Conservation (phyloP, 768 basidiomycete species). For the Agrocybe chaxingu region DNA sequence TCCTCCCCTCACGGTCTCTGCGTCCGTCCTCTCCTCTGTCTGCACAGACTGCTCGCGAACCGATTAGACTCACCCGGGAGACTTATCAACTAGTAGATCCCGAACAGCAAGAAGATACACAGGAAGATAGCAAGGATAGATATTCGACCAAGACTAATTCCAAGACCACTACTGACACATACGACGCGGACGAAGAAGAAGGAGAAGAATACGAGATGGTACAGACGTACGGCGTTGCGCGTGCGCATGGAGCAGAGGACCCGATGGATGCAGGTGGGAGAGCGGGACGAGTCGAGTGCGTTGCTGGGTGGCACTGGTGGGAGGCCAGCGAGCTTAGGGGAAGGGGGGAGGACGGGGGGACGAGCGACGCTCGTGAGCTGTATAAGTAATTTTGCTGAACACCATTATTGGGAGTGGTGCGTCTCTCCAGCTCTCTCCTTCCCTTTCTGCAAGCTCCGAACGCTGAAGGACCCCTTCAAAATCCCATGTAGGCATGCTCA, state of each 20-base stretch:
- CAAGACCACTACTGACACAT: conserved; percentile 15
- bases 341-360: conserved; percentile 46
- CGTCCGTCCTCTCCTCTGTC: too few relatives aligned
- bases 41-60: background rate
- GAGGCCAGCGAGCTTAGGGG: conserved; percentile 14
- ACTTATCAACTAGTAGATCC: too few relatives aligned
- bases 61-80: background rate
- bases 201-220: conserved; percentile 55
- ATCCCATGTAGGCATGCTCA: conserved; percentile 71
- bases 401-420: conserved; percentile 90
- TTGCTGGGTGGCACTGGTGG: conserved; percentile 49
- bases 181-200: conserved; percentile 10
- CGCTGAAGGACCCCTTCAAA: background rate
- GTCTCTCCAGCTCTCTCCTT: conserved; percentile 19
- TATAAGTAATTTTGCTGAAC: conserved; percentile 77
- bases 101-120: too few relatives aligned
- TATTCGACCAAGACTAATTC: background rate
- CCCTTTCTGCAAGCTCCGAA: background rate
- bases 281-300: conserved; percentile 51
- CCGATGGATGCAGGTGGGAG: conserved; percentile 11
- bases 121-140: too few relatives aligned
- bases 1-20: conserved; percentile 2
- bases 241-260: conserved; percentile 27
- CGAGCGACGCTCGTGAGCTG: conserved; percentile 67
- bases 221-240: conserved; percentile 63